Conservation (phyloP, 2,329 filamentous ascomycete species). For the Neurospora sp. region DNA sequence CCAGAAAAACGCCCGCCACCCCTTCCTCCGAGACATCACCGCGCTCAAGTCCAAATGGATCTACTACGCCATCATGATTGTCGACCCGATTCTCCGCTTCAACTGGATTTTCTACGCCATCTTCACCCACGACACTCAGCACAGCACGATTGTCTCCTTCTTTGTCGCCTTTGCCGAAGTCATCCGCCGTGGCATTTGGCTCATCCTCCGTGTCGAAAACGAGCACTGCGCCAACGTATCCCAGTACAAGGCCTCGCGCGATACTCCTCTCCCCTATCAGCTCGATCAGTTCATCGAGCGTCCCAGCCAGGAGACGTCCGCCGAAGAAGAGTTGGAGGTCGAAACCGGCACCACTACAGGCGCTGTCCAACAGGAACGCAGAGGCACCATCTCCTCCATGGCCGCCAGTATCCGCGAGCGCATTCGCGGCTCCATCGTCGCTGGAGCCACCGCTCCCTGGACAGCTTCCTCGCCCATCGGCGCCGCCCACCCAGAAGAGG, state of each 20-base stretch:
- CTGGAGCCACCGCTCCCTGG: neutral
- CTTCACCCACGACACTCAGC: constrained; percentile 68
- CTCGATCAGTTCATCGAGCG: constrained; percentile 38
- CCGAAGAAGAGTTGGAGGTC: constrained; percentile 6
- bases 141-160: constrained; percentile 76
- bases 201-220: constrained; percentile 89
- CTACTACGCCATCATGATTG: constrained; percentile 76
- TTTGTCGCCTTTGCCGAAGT: constrained; percentile 69
- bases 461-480: constrained; percentile 10
- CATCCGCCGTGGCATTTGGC: constrained; percentile 80
- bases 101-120: constrained; percentile 93
- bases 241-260: constrained; percentile 79
- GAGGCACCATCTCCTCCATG: neutral
- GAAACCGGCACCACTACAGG: neutral
- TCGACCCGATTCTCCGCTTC: constrained; percentile 81
- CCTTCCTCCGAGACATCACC: constrained; percentile 63
- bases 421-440: neutral
- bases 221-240: constrained; percentile 91
- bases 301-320: constrained; percentile 26
- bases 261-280: constrained; percentile 77
- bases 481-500: constrained; percentile 10
- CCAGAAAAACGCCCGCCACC: constrained; percentile 60
- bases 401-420: neutral
- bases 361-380: neutral
- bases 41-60: constrained; percentile 70